Percentiles rank a stretch among this genome's conserved stretches.
Conservation (phyloP, 2,329 filamentous ascomycete species). For the Trichothecium roseum region DNA sequence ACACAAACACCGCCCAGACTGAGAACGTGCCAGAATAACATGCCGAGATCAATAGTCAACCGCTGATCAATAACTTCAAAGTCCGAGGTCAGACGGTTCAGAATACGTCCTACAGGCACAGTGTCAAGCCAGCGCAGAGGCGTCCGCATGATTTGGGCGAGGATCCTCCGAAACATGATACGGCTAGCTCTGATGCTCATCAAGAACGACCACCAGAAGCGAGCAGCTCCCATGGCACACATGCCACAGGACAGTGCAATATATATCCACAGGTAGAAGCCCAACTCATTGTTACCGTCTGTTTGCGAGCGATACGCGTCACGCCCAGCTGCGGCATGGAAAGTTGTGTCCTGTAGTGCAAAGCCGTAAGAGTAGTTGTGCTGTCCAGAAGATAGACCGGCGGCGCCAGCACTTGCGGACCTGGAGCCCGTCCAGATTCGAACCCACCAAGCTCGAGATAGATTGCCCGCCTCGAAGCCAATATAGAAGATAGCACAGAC, state of each 20-base stretch:
- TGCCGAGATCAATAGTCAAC: slow-evolving; percentile 52
- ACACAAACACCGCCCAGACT: slow-evolving; percentile 55
- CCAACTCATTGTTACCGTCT: slow-evolving; percentile 25
- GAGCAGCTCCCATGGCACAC: slow-evolving; percentile 48
- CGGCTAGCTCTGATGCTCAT: slow-evolving; percentile 62
- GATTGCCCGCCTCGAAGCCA: slow-evolving; percentile 39
- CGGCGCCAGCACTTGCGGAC: slow-evolving; percentile 12
- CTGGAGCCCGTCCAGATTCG: slow-evolving; percentile 45
- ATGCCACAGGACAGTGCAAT: slow-evolving; percentile 46
- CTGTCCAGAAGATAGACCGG: slow-evolving; percentile 13
- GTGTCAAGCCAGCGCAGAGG: slow-evolving; percentile 75
- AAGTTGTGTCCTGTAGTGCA: slow-evolving; percentile 33
- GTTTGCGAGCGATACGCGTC: slow-evolving; percentile 9
- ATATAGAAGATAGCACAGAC: slow-evolving; percentile 43
- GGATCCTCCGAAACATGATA: slow-evolving; percentile 55
- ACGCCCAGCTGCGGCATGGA: slow-evolving; percentile 26
- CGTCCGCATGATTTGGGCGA: slow-evolving; percentile 57
- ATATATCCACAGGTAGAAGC: slow-evolving; percentile 61
- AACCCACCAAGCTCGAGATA: slow-evolving; percentile 55
- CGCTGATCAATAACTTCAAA: slow-evolving; percentile 64
- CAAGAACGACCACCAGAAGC: slow-evolving; percentile 52
- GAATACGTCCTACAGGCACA: slow-evolving; percentile 62
- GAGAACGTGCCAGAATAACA: slow-evolving; percentile 49
- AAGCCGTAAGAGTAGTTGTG: slow-evolving; percentile 33
- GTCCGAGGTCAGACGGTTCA: slow-evolving; percentile 71